phyloP scores from a whole-genome alignment of 2,329 filamentous ascomycete species.

The Epichloe uncinata region DNA sequence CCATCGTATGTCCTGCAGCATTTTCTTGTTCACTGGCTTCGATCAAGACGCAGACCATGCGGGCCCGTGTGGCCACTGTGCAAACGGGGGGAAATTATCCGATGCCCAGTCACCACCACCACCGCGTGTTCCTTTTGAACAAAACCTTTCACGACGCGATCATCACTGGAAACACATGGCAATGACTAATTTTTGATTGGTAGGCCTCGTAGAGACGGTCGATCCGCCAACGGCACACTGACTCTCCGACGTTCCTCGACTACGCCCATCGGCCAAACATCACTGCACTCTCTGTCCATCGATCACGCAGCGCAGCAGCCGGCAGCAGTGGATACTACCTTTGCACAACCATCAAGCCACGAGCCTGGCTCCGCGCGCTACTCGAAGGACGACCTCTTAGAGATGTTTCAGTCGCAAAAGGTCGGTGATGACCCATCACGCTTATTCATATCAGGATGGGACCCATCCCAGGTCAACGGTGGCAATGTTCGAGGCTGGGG shows the following conservation, averaged over 20 bases:
- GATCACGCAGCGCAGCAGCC: constrained; percentile 28
- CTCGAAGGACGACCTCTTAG: constrained; percentile 64
- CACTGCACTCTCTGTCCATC: constrained; percentile 22
- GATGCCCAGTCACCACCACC: not conserved
- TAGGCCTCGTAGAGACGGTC: constrained; percentile 46
- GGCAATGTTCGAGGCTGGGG: constrained; percentile 56
- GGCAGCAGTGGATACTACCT: constrained; percentile 19
- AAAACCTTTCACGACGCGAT: not conserved
- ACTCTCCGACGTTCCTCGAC: constrained; percentile 53
- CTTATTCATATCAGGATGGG: constrained; percentile 67
- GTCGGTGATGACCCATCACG: constrained; percentile 42
- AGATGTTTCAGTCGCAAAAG: constrained; percentile 47
- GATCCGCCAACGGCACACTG: constrained; percentile 47
- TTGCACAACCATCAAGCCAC: constrained; percentile 17
- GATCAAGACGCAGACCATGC: not conserved
- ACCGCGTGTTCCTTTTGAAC: not conserved
- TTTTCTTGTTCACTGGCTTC: not conserved
- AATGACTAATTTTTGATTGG: not conserved
- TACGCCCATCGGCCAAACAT: constrained; percentile 33
- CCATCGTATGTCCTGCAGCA: not conserved
- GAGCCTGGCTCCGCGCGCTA: constrained; percentile 46
- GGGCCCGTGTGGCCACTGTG: not conserved
- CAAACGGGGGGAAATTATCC: not conserved
- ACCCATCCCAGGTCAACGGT: constrained; percentile 59
- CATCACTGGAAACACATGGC: not conserved